A percentile compares a stretch with the other conserved stretches of the same genome.
These are phyloP conservation scores for Alternaria metachromatica DNA, from an alignment of 2,329 filamentous ascomycete genomes.

Conservation along the genomic window DNA sequence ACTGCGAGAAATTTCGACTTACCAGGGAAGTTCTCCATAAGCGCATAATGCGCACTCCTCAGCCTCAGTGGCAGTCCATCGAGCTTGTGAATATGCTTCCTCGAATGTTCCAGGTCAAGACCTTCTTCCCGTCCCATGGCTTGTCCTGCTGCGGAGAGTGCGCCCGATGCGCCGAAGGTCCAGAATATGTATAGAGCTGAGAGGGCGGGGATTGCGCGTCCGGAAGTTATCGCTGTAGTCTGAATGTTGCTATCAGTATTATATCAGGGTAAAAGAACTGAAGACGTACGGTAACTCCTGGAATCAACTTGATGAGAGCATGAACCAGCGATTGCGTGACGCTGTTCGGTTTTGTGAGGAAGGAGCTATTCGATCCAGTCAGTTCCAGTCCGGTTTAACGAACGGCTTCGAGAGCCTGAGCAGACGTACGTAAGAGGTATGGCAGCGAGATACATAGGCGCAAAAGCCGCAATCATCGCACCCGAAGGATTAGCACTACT, in stretches of 20 bases:
- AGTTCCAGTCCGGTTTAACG: not conserved
- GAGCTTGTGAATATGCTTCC: constrained; percentile 20
- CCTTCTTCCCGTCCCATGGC: constrained; percentile 29
- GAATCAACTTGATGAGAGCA: constrained; percentile 27
- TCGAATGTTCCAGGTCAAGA: constrained; percentile 22
- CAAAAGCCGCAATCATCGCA: constrained; percentile 17
- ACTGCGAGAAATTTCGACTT: not conserved
- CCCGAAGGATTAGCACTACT: constrained; percentile 25
- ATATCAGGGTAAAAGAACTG: not conserved
- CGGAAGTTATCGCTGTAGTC: constrained; percentile 23
- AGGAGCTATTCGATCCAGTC: constrained; percentile 7
- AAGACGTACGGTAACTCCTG: constrained; percentile 23
- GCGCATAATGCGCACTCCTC: constrained; percentile 29
- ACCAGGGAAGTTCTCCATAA: constrained; percentile 35
- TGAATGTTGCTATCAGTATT: not conserved
- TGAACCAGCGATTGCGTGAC: constrained; percentile 29
- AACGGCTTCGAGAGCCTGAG: not conserved
- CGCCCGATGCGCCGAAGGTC: constrained; percentile 31
- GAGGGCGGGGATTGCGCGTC: constrained; percentile 31
- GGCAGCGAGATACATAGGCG: constrained; percentile 28
- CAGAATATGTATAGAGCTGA: constrained; percentile 31
- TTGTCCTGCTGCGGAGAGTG: constrained; percentile 27
- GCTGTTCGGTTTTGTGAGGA: constrained; percentile 27
- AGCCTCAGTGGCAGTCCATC: constrained; percentile 25
- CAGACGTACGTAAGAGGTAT: constrained; percentile 25